These are phyloP conservation scores for Jaltomata sinuosa DNA, from an alignment of 257 asterid species.

Conservation along the genomic window DNA sequence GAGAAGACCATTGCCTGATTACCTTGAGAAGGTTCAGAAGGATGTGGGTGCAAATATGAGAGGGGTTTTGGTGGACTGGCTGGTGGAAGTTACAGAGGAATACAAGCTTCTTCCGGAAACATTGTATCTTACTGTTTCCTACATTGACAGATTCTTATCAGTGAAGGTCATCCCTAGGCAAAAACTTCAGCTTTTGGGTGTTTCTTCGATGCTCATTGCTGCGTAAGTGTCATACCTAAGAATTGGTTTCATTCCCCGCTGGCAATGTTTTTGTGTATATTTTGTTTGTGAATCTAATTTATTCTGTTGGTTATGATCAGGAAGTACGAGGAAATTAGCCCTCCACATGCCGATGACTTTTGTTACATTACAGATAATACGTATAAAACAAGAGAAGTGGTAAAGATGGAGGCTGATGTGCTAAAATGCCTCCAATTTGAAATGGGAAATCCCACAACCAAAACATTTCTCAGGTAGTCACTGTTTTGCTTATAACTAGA, in stretches of 20 bases:
- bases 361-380: conserved; percentile 73
- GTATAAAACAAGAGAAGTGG: conserved; percentile 44
- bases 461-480: conserved; percentile 46
- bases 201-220: conserved; percentile 93
- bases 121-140: conserved; percentile 51
- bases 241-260: background rate
- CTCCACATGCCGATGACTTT: conserved; percentile 68
- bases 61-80: conserved; percentile 80
- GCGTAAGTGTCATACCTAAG: conserved; percentile 45
- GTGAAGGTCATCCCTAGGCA: conserved; percentile 35
- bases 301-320: conserved; percentile 14
- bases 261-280: background rate
- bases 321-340: conserved; percentile 83
- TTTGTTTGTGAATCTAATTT: background rate
- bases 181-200: conserved; percentile 88
- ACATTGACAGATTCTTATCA: conserved; percentile 68
- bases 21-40: conserved; percentile 51
- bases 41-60: conserved; percentile 81
- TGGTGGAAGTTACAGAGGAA: conserved; percentile 86
- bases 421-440: conserved; percentile 64
- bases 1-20: conserved; percentile 50
- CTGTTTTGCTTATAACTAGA: background rate
- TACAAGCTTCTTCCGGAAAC: conserved; percentile 79
- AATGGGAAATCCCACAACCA: conserved; percentile 75
- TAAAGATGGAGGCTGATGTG: conserved; percentile 81